Conservation (phyloP, 257 asterid species). For the Nicotiana otophora region DNA sequence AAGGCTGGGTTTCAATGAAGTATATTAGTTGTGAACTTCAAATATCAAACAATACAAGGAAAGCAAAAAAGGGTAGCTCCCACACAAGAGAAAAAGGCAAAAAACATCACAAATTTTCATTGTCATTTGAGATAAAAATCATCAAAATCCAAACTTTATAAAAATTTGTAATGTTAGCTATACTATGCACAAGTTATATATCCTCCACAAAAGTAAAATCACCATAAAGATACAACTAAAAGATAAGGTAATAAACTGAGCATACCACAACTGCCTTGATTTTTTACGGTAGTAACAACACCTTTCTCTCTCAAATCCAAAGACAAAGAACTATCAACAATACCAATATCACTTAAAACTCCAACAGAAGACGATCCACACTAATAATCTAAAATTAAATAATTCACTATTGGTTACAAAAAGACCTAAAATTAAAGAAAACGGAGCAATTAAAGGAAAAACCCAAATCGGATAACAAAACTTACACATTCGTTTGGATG, state of each 20-base stretch:
- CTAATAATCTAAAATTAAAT: no score
- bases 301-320: conserved; percentile 82
- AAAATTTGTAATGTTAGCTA: background rate
- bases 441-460: no score
- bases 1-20: background rate
- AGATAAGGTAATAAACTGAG: background rate
- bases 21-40: background rate
- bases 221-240: background rate
- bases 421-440: no score
- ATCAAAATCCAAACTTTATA: background rate
- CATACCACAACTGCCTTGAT: conserved; percentile 91
- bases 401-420: no score
- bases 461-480: no score
- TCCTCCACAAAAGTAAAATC: background rate
- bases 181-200: background rate
- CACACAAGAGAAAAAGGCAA: background rate
- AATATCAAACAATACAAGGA: background rate
- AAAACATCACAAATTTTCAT: background rate
- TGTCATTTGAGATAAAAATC: background rate
- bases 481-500: no score
- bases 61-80: background rate
- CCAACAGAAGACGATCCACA: conserved; percentile 10
- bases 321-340: conserved; percentile 45
- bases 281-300: conserved; percentile 82
- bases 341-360: conserved; percentile 23